Evolutionary conservation across 306 rosid genomes (phyloP).

Genomic region (Corylus avellana): DNA sequence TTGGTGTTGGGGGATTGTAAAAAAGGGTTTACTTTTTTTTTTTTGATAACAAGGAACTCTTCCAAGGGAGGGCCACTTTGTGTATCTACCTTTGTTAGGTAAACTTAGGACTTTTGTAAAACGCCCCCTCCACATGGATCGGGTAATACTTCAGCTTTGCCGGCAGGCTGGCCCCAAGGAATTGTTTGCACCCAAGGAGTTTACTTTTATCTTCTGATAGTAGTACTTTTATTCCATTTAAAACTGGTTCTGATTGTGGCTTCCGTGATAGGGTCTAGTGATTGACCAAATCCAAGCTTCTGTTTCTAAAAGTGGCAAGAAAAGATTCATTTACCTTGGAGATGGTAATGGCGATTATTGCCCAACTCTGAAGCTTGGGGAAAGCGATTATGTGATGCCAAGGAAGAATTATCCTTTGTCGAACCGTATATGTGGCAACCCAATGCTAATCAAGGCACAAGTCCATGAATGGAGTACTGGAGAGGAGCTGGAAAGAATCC

Average conservation of each 20-base stretch:
- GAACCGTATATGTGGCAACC: slow-evolving; percentile 43
- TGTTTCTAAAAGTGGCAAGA: slow-evolving; percentile 34
- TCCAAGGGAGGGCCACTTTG: too few relatives aligned
- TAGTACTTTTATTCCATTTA: neutral
- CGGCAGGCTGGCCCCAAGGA: too few relatives aligned
- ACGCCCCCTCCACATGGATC: too few relatives aligned
- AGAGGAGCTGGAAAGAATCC: slow-evolving; percentile 63
- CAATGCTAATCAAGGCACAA: slow-evolving; percentile 46
- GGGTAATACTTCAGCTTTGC: too few relatives aligned
- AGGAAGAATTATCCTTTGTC: slow-evolving; percentile 69
- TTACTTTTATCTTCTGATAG: neutral
- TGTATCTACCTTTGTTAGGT: too few relatives aligned
- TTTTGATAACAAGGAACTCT: too few relatives aligned
- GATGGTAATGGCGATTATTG: slow-evolving; percentile 87
- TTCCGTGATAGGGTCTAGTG: slow-evolving; percentile 59
- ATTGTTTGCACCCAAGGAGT: too few relatives aligned
- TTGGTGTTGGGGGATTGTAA: neutral
- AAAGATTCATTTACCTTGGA: slow-evolving; percentile 68
- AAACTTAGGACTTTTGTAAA: too few relatives aligned
- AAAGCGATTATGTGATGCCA: slow-evolving; percentile 76
- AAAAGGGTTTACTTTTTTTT: neutral
- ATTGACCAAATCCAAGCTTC: slow-evolving; percentile 53
- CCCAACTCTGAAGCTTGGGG: slow-evolving; percentile 66
- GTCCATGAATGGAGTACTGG: slow-evolving; percentile 78
- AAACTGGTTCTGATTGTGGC: neutral